phyloP scores from a whole-genome alignment of 306 rosid species.

The Quercus alba region DNA sequence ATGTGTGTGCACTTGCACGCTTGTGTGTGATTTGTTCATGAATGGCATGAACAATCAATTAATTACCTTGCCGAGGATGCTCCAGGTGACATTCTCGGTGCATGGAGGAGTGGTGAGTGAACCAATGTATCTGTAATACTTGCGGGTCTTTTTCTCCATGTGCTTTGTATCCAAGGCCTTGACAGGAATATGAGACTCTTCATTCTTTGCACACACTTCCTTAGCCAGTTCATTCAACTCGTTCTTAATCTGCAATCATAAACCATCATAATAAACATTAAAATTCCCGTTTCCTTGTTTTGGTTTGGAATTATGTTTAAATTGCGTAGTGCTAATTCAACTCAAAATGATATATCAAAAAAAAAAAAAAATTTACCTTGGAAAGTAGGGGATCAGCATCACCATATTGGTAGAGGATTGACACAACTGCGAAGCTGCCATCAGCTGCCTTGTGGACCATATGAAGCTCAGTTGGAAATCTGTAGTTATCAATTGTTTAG shows the following conservation, averaged over 20 bases:
- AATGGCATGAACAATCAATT: not conserved
- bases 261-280: not conserved
- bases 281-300: not conserved
- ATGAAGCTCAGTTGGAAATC: constrained; percentile 68
- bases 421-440: constrained; percentile 46
- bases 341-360: not conserved
- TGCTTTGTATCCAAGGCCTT: constrained; percentile 37
- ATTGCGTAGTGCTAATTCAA: not conserved
- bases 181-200: constrained; percentile 40
- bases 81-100: constrained; percentile 69
- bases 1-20: too few species aligned
- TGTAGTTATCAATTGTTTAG: not conserved
- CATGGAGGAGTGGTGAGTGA: constrained; percentile 94
- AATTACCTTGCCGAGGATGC: constrained; percentile 59
- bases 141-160: constrained; percentile 33
- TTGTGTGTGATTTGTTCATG: not conserved
- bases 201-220: constrained; percentile 18
- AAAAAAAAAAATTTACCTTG: constrained; percentile 30
- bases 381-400: constrained; percentile 50
- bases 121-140: constrained; percentile 67
- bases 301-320: not conserved
- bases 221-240: constrained; percentile 40
- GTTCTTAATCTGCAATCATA: constrained; percentile 40
- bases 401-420: constrained; percentile 52
- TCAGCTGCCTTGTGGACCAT: constrained; percentile 58